These are phyloP conservation scores for Centella asiatica DNA, from an alignment of 129 eudicot species.

Conservation along the genomic window DNA sequence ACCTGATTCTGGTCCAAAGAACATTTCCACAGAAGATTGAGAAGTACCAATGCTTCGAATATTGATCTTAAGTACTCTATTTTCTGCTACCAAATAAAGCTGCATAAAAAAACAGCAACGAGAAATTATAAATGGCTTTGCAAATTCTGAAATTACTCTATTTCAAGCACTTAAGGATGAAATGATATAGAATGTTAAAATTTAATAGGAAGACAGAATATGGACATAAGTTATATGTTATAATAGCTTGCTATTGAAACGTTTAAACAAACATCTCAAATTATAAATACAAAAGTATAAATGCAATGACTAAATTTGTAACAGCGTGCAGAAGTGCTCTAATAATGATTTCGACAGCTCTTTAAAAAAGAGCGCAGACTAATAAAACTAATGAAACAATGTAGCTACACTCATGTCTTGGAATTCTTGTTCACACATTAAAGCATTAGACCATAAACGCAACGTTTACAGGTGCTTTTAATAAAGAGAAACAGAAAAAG, in stretches of 20 bases:
- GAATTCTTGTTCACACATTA: background rate
- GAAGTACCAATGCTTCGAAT: conserved; percentile 26
- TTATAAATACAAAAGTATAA: background rate
- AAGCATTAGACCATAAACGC: background rate
- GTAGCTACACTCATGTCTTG: background rate
- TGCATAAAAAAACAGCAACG: conserved; percentile 23
- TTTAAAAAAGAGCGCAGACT: background rate
- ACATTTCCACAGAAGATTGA: conserved; percentile 50
- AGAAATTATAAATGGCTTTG: background rate
- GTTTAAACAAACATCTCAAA: background rate
- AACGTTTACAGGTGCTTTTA: background rate
- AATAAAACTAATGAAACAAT: background rate
- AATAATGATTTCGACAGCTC: background rate
- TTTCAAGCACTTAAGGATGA: background rate
- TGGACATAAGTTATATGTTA: too few relatives aligned
- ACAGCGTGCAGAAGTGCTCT: background rate
- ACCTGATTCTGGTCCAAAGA: conserved; percentile 55
- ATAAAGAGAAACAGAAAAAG: background rate
- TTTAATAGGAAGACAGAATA: background rate
- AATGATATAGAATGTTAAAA: background rate
- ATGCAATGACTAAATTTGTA: background rate
- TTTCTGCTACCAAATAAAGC: conserved; percentile 81
- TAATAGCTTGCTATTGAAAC: too few relatives aligned
- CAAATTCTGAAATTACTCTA: background rate
- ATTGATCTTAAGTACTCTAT: conserved; percentile 50